Base-by-base conservation (phyloP, 148 eudicot genomes). In the Amaranthus hypochondriacus region DNA sequence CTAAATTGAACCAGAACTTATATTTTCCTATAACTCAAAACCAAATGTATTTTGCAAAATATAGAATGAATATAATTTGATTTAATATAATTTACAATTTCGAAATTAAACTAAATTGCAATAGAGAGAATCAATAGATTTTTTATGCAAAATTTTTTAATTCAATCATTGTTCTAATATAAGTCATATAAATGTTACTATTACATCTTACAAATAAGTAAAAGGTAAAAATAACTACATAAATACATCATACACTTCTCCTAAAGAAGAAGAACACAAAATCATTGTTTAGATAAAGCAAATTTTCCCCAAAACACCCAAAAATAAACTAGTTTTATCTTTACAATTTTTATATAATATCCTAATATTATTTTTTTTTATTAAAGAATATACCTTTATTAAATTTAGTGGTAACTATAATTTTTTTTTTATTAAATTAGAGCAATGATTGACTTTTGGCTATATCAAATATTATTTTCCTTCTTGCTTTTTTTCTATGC, bases 91-190 rank as follows among this genome's bases (percentile, higher is more conserved):
- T 28, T 28, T 28, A 28, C 39, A 28, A 28, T 28, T 28, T 28
- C 39, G 39, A 28, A 28, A 28, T 28, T 28, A 28, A 28, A 28
- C 39, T 28, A 28, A 28, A 28, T 28, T 28, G 39, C 39, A 28
- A 28, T 1, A 28, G 39, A 28, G 39, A 28, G 39, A 28, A 28
- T 28, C 39, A 28, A 28, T 28, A 28, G 2, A 28, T 28, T 28
- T 28, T 28, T 28, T 28, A 28, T 0, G 2, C 39, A 28, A 28
- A 28, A 0, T 0, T 28, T 28, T 28, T 28, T 28, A 28, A 28
- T 60, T 68, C 62, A 61, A 62, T 62, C 72, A 73, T 68, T 78
- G 66, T 56, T 73, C 73, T 49, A 67, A 58, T 68, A 67, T 58
- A 28, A 42, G 58, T 51, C 80, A 73, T 52, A 42, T 18, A 28